A percentile compares a stretch with the other conserved stretches of the same genome.
phyloP scores from a whole-genome alignment of 1,284 basidiomycete species.

The Ustilago curta region DNA sequence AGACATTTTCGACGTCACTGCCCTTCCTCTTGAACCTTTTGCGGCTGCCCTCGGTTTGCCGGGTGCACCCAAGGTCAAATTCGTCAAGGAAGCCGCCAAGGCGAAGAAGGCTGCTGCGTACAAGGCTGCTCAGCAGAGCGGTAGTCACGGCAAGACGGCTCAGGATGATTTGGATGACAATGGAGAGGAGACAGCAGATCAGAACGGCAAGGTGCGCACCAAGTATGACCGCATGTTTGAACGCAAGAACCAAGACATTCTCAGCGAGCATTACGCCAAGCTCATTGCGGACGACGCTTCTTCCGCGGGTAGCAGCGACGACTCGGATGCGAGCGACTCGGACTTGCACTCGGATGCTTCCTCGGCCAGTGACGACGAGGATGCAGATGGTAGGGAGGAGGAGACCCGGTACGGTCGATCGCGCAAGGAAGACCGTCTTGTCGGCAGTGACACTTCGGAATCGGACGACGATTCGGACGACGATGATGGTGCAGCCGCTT shows the following conservation, averaged over 20 bases:
- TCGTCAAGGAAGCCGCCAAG: constrained; percentile 79
- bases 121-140: constrained; percentile 45
- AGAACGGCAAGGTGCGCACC: constrained; percentile 72
- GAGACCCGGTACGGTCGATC: constrained; percentile 47
- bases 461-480: constrained; percentile 45
- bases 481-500: constrained; percentile 11
- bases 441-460: constrained; percentile 62
- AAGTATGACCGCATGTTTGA: constrained; percentile 99
- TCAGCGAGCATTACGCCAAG: constrained; percentile 90
- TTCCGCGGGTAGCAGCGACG: constrained; percentile 23
- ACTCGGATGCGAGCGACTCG: constrained; percentile 19
- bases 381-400: constrained; percentile 15
- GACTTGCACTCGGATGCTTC: constrained; percentile 18
- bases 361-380: constrained; percentile 16
- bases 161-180: constrained; percentile 65
- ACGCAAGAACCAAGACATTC: constrained; percentile 92
- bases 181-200: constrained; percentile 56
- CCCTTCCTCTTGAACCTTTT: constrained; percentile 84
- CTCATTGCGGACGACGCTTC: constrained; percentile 75
- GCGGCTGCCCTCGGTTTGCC: constrained; percentile 92
- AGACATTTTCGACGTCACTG: constrained; percentile 85
- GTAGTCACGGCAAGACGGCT: constrained; percentile 25
- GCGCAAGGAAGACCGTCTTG: constrained; percentile 37
- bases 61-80: constrained; percentile 95
- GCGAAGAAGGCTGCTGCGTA: constrained; percentile 77